These are phyloP conservation scores for Didymella pomorum DNA, from an alignment of 2,329 filamentous ascomycete genomes.

Conservation along the genomic window DNA sequence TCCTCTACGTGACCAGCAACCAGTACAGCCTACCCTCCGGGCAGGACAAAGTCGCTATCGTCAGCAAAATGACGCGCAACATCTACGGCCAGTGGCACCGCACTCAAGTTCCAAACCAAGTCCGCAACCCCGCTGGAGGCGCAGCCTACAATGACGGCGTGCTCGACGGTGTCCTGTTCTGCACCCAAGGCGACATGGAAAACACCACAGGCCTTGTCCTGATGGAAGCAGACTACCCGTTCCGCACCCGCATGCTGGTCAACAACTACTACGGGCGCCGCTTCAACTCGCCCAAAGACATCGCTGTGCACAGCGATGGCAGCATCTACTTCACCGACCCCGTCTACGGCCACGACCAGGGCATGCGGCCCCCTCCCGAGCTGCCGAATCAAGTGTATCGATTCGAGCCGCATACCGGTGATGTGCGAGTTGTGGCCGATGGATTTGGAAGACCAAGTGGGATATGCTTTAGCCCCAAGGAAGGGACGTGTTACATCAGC, in stretches of 20 bases:
- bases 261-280: slow-evolving; percentile 53
- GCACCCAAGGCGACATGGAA: slow-evolving; percentile 44
- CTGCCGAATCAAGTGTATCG: slow-evolving; percentile 48
- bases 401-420: slow-evolving; percentile 49
- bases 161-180: slow-evolving; percentile 41
- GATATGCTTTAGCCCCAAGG: slow-evolving; percentile 54
- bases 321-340: slow-evolving; percentile 60
- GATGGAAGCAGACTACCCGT: slow-evolving; percentile 33
- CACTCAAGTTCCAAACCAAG: slow-evolving; percentile 18
- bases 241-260: slow-evolving; percentile 27
- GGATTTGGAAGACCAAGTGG: slow-evolving; percentile 53
- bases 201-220: slow-evolving; percentile 41
- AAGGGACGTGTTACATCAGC: slow-evolving; percentile 53
- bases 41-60: slow-evolving; percentile 31
- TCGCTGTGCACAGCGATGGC: slow-evolving; percentile 50
- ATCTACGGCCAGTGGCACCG: slow-evolving; percentile 22
- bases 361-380: slow-evolving; percentile 32
- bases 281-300: slow-evolving; percentile 54
- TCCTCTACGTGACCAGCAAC: slow-evolving; percentile 53
- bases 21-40: slow-evolving; percentile 30
- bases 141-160: slow-evolving; percentile 37
- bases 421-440: slow-evolving; percentile 50
- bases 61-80: slow-evolving; percentile 26
- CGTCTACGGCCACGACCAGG: slow-evolving; percentile 35
- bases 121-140: slow-evolving; percentile 38